phyloP scores from a whole-genome alignment of 306 rosid species.

The Vigna mungo region DNA sequence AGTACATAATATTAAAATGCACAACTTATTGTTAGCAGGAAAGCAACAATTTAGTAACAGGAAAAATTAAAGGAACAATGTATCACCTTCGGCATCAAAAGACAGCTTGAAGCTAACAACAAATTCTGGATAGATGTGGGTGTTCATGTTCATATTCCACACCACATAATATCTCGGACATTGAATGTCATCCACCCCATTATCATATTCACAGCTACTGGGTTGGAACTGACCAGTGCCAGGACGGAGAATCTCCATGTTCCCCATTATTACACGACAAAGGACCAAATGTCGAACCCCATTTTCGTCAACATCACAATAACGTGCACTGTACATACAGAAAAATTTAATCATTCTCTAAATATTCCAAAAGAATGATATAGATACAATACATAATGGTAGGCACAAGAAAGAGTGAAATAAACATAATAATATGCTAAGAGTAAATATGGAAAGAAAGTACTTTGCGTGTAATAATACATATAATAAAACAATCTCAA shows the following conservation, averaged over 20 bases:
- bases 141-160: conserved; percentile 84
- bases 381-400: conserved; percentile 31
- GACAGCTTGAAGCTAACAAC: conserved; percentile 79
- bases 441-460: conserved; percentile 22
- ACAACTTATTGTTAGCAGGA: conserved; percentile 14
- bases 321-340: conserved; percentile 66
- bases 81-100: conserved; percentile 69
- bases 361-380: conserved; percentile 15
- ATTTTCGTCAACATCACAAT: conserved; percentile 86
- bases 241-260: conserved; percentile 65
- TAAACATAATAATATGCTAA: not conserved
- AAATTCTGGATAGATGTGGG: conserved; percentile 84
- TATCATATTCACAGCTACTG: conserved; percentile 73
- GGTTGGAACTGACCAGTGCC: conserved; percentile 75
- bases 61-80: conserved; percentile 37
- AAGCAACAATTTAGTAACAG: conserved; percentile 32
- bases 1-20: conserved; percentile 3
- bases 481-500: not conserved
- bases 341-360: conserved; percentile 52
- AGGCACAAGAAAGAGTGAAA: not conserved
- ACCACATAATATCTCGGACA: conserved; percentile 61
- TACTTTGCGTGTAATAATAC: not conserved
- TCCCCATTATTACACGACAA: conserved; percentile 89
- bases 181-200: conserved; percentile 83
- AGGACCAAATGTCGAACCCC: conserved; percentile 68